These are phyloP conservation scores for Pistacia vera DNA, from an alignment of 345 rosid species.

Conservation along the genomic window DNA sequence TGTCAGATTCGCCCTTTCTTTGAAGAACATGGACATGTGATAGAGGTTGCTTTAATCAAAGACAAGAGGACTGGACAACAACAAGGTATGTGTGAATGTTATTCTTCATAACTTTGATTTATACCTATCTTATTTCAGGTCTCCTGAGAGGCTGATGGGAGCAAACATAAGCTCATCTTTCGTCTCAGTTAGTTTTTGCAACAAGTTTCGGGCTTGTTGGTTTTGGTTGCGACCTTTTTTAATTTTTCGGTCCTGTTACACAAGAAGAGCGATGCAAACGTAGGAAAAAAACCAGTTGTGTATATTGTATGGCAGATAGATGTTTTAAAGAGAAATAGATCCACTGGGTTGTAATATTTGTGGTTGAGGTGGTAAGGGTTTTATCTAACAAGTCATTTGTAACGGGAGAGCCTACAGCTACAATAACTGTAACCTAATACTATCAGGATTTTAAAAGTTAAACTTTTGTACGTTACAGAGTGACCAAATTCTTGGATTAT, in stretches of 20 bases:
- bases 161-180: conserved; percentile 80
- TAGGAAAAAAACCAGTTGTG: conserved; percentile 47
- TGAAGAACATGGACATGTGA: conserved; percentile 84
- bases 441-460: conserved; percentile 26
- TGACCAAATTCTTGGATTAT: conserved; percentile 26
- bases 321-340: conserved; percentile 47
- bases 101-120: conserved; percentile 41
- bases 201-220: conserved; percentile 68
- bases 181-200: conserved; percentile 72
- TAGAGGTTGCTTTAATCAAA: conserved; percentile 94
- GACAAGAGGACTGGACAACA: conserved; percentile 97
- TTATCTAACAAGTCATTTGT: conserved; percentile 37
- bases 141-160: conserved; percentile 89
- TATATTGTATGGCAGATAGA: conserved; percentile 41
- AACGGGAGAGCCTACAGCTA: conserved; percentile 46
- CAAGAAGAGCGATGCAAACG: conserved; percentile 59
- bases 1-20: conserved; percentile 82
- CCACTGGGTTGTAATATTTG: conserved; percentile 47
- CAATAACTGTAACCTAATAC: conserved; percentile 20
- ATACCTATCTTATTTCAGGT: conserved; percentile 70
- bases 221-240: conserved; percentile 53
- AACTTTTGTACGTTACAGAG: conserved; percentile 44
- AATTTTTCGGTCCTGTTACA: conserved; percentile 46
- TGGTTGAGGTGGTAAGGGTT: conserved; percentile 55
- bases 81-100: conserved; percentile 69